Base-by-base conservation (phyloP, 805 yeast genomes). In the Starmerella sp. region DNA sequence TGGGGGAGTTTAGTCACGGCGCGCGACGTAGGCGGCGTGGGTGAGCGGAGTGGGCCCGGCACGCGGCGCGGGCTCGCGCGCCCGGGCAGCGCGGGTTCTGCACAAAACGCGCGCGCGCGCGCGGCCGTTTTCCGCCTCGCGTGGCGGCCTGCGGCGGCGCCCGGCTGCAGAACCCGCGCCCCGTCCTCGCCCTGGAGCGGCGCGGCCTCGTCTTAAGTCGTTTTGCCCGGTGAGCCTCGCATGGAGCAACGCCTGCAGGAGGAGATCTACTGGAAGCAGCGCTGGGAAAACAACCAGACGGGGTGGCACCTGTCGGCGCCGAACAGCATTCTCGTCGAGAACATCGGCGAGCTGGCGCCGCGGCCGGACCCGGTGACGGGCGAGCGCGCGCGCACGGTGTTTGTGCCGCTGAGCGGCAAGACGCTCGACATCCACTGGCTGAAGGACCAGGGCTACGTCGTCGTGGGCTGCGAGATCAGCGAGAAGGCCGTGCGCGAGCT, bases 401-500 rank as follows among this genome's bases (percentile, higher is more conserved):
- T 59, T 38, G 52, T 59, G 14, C 62, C 62, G 14, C 42, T 57
- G 15, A 48, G 58, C 39, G 62, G 62, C 1, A 48, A 42, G 38
- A 22, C 61, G 3, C 51, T 55, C 4, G 62, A 59, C 36, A 22
- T 58, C 32, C 50, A 35, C 42, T 54, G 54, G 53, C 55, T 59
- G 17, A 17, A 39, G 2, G 53, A 48, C 29, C 39, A 43, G 11
- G 55, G 53, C 11, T 59, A 55, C 48, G 6, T 7, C 1, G 61
- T 54, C 1, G 38, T 54, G 14, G 58, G 54, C 30, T 58, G 62
- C 42, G 62, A 59, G 36, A 6, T 52, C 42, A 53, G 54, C 47
- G 51, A 38, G 22, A 31, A 17, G 15, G 58, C 61, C 5, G 52
- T 59, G 11, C 9, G 28, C 7, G 52, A 53, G 43, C 34, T 55